Base-by-base conservation (phyloP, 2,329 filamentous ascomycete genomes). In the Epichloe bromicola region DNA sequence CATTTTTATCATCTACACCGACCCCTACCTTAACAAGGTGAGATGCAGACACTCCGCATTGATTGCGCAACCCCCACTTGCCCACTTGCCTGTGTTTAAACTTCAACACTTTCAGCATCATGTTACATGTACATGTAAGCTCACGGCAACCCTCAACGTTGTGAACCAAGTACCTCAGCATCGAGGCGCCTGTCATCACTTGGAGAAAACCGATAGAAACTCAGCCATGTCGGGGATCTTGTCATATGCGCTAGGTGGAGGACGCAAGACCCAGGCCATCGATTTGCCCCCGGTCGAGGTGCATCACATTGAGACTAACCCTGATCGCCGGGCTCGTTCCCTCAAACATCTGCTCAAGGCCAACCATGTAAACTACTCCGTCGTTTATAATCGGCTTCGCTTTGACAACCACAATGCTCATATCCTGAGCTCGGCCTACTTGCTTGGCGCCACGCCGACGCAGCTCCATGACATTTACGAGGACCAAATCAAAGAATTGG, bases 321-420 rank as follows among this genome's bases (percentile, higher is more conserved):
- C 82, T 8, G 88, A 94, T 63, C 91, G 88, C 65, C 76, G 86
- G 51, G 82, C 85, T 17, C 76, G 91, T 54, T 87, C 87, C 19
- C 74, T 98, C 55, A 96, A 95, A 70, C 89, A 97, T 68, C 74
- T 98, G 14, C 67, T 98, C 54, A 88, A 86, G 66, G 84, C 90
- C 49, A 97, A 97, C 65, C 93, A 98, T 70, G 83, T 84, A 58
- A 95, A 93, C 64, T 80, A 95, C 67, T 81, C 88, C 34, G 83
- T 97, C 57, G 70, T 95, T 50, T 93, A 86, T 65, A 81, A 90
- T 64, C 65, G 85, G 49, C 71, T 85, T 4, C 72, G 78, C 55
- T 93, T 83, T 60, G 81, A 93, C 70, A 97, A 97, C 62, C 86
- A 95, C 68, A 74, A 84, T 59, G 77, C 88, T 39, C 89, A 95